Base-by-base conservation (phyloP, 2,329 filamentous ascomycete species). In the Bipolaris oryzae region DNA sequence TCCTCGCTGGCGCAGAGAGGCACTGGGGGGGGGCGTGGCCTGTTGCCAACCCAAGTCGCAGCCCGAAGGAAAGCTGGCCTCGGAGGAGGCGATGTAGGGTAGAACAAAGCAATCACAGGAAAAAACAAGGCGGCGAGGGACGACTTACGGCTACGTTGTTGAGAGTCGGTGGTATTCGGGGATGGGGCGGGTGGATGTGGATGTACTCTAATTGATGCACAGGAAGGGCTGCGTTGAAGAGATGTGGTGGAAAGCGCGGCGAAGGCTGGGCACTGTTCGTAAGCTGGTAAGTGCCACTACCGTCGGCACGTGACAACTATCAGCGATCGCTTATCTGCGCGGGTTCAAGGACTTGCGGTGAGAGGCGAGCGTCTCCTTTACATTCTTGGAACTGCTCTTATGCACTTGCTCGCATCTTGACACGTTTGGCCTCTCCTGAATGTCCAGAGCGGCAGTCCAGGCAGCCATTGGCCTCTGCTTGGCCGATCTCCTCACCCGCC, bases 131-230 rank as follows among this genome's bases (percentile, higher is more conserved):
- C 59, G 54, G 55, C 49, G 42, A 57, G 57, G 61, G 61, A 61
- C 59, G 58, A 75, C 74, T 76, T 75, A 76, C 74, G 61, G 55
- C 34, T 54, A 50, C 65, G 73, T 70, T 71, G 71, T 73, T 74
- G 71, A 75, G 71, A 66, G 66, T 56, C 65, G 55, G 68, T 59
- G 57, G 70, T 67, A 62, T 69, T 70, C 70, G 66, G 67, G 62
- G 71, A 75, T 75, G 72, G 69, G 62, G 68, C 63, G 64, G 61
- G 68, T 66, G 64, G 65, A 68, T 66, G 71, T 71, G 54, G 70
- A 69, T 71, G 74, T 66, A 68, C 67, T 75, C 68, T 76, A 74
- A 73, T 69, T 72, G 73, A 74, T 75, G 73, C 72, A 71, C 71
- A 69, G 69, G 69, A 71, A 68, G 64, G 72, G 68, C 72, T 71